These are phyloP conservation scores for Agastache rugosa DNA, from an alignment of 257 asterid genomes.

Conservation along the genomic window DNA sequence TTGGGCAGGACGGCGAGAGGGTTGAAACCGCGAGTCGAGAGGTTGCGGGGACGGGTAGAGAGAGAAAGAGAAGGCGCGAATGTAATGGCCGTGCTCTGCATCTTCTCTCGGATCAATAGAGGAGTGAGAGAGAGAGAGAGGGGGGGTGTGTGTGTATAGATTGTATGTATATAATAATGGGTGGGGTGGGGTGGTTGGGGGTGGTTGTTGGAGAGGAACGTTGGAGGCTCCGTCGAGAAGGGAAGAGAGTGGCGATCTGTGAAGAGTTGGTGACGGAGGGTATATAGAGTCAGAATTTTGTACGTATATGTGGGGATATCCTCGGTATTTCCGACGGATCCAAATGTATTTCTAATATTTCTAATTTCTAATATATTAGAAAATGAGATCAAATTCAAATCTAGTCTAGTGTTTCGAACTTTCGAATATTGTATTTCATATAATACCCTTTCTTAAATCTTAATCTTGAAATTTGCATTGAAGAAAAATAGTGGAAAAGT, in stretches of 20 bases:
- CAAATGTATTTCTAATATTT: not conserved
- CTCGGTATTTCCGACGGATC: slow-evolving; percentile 29
- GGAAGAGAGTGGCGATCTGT: slow-evolving; percentile 37
- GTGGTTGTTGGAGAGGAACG: slow-evolving; percentile 31
- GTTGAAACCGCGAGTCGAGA: slow-evolving; percentile 29
- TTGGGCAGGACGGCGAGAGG: slow-evolving; percentile 39
- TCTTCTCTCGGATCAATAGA: slow-evolving; percentile 47
- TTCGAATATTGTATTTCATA: not conserved
- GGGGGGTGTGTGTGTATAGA: not conserved
- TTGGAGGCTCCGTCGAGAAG: slow-evolving; percentile 53
- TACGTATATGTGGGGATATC: slow-evolving; percentile 32
- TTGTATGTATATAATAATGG: slow-evolving; percentile 21
- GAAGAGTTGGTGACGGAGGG: slow-evolving; percentile 43
- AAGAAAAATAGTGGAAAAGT: not conserved
- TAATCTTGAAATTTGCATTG: not conserved
- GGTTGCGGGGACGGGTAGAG: slow-evolving; percentile 47
- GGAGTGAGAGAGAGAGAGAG: slow-evolving; percentile 4
- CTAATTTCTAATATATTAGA: not conserved
- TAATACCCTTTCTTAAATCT: too few relatives aligned
- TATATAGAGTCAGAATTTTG: slow-evolving; percentile 4
- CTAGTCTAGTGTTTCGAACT: not conserved
- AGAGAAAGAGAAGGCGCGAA: slow-evolving; percentile 70
- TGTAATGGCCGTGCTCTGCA: slow-evolving; percentile 82
- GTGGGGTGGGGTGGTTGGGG: slow-evolving; percentile 10
- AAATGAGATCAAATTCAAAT: not conserved